phyloP scores from a whole-genome alignment of 2,329 filamentous ascomycete species.

The Sphaerulina populicola region DNA sequence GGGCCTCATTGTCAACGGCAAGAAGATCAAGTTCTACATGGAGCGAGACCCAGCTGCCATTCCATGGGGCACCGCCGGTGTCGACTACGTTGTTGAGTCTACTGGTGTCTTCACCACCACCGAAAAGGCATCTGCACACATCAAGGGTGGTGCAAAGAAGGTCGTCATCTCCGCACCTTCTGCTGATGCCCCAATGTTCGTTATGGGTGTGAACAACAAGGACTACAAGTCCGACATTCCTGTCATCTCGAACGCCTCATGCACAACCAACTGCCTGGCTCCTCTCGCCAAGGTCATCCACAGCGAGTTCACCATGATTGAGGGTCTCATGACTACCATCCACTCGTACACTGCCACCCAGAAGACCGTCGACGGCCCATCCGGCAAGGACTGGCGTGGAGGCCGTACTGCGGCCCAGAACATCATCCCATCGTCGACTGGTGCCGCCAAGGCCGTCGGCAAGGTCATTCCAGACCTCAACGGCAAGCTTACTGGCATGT shows the following conservation, averaged over 20 bases:
- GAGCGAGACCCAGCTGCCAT: constrained; percentile 85
- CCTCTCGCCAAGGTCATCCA: constrained; percentile 98
- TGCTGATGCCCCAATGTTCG: constrained; percentile 98
- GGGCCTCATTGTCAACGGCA: constrained; percentile 81
- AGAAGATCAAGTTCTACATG: constrained; percentile 88
- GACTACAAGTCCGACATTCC: constrained; percentile 82
- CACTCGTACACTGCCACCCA: constrained; percentile 99
- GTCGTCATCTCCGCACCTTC: constrained; percentile 77
- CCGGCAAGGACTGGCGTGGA: constrained; percentile 98
- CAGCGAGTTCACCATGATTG: constrained; percentile 94
- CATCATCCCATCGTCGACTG: constrained; percentile 98
- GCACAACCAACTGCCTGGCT: constrained; percentile 99
- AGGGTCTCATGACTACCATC: constrained; percentile 99
- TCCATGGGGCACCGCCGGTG: constrained; percentile 79
- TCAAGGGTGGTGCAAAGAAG: constrained; percentile 97
- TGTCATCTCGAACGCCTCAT: constrained; percentile 98
- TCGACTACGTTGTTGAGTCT: constrained; percentile 92
- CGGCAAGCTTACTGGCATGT: constrained; percentile 99
- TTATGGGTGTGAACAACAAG: constrained; percentile 98
- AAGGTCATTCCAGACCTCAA: constrained; percentile 98
- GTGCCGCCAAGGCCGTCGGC: constrained; percentile 99
- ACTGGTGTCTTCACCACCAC: constrained; percentile 99
- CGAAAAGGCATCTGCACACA: constrained; percentile 88
- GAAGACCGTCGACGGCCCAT: constrained; percentile 98
- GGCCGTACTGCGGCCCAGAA: constrained; percentile 98